A percentile compares a stretch with the other conserved stretches of the same genome.
Conservation (phyloP, 1,284 basidiomycete genomes). For the Trichosporon faecale region DNA sequence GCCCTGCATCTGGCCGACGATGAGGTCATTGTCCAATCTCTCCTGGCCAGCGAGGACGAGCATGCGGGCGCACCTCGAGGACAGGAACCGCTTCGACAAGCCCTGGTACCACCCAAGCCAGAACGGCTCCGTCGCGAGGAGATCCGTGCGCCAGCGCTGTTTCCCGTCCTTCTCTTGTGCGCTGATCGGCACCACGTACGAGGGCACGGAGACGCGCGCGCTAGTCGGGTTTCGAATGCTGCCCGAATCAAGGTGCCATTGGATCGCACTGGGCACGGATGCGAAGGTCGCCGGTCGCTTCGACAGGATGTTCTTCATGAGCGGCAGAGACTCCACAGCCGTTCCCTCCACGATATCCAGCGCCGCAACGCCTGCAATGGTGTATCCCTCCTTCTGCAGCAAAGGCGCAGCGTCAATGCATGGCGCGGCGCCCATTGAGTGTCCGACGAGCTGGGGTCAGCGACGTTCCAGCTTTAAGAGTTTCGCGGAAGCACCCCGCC, state of each 20-base stretch:
- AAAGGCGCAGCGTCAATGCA: conserved; percentile 67
- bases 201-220: conserved; percentile 79
- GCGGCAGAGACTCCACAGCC: conserved; percentile 84
- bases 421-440: conserved; percentile 89
- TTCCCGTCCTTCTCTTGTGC: conserved; percentile 34
- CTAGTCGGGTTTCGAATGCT: conserved; percentile 75
- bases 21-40: conserved; percentile 83
- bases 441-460: conserved; percentile 68
- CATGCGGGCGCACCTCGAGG: conserved; percentile 72
- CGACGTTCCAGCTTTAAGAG: conserved; percentile 9
- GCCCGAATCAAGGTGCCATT: conserved; percentile 82
- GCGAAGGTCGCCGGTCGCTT: conserved; percentile 79
- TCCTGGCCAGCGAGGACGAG: conserved; percentile 91
- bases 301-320: conserved; percentile 85
- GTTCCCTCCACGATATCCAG: conserved; percentile 97
- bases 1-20: conserved; percentile 98
- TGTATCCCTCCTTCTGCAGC: conserved; percentile 66
- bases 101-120: conserved; percentile 92
- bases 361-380: conserved; percentile 76
- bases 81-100: conserved; percentile 73
- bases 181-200: conserved; percentile 60
- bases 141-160: conserved; percentile 74
- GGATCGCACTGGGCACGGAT: conserved; percentile 76
- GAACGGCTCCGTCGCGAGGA: conserved; percentile 79
- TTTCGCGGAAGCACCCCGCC: too few species aligned